Evolutionary conservation across 257 asterid genomes (phyloP).

Genomic region (Penstemon newberryi): DNA sequence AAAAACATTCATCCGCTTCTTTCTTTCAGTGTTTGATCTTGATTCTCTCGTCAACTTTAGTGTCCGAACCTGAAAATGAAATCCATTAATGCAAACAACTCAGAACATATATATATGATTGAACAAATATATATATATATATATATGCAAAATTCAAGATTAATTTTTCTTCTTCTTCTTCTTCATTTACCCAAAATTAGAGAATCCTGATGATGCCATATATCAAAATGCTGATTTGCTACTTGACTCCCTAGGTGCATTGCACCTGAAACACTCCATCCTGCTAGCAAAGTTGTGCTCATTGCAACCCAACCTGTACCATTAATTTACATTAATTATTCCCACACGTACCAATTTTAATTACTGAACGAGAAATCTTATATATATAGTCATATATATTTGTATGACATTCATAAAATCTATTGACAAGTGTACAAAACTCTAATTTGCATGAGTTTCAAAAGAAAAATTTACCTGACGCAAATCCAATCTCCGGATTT

Average conservation of each 20-base stretch:
- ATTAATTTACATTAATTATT: not conserved
- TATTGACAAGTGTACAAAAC: no score
- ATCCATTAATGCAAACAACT: not conserved
- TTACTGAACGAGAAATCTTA: no score
- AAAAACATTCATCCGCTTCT: slow-evolving; percentile 34
- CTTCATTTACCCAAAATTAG: slow-evolving; percentile 55
- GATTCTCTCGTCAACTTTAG: slow-evolving; percentile 48
- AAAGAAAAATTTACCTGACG: slow-evolving; percentile 46
- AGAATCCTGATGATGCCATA: slow-evolving; percentile 50
- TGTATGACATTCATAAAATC: no score
- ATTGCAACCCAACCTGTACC: slow-evolving; percentile 77
- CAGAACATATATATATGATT: not conserved
- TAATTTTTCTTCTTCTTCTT: not conserved
- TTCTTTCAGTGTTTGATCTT: slow-evolving; percentile 31
- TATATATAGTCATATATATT: no score
- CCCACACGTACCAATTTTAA: no score
- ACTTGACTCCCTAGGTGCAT: slow-evolving; percentile 81
- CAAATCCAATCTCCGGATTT: slow-evolving; percentile 99
- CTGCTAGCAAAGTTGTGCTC: slow-evolving; percentile 97
- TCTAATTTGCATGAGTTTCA: not conserved
- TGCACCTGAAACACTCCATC: slow-evolving; percentile 98
- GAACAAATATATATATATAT: not conserved
- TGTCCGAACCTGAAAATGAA: slow-evolving; percentile 35
- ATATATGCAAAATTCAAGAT: not conserved
- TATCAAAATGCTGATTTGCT: slow-evolving; percentile 56